Percentiles rank a stretch among this genome's conserved stretches.
These are phyloP conservation scores for Aspergillus sp. DNA, from an alignment of 2,329 filamentous ascomycete species.

Conservation along the genomic window DNA sequence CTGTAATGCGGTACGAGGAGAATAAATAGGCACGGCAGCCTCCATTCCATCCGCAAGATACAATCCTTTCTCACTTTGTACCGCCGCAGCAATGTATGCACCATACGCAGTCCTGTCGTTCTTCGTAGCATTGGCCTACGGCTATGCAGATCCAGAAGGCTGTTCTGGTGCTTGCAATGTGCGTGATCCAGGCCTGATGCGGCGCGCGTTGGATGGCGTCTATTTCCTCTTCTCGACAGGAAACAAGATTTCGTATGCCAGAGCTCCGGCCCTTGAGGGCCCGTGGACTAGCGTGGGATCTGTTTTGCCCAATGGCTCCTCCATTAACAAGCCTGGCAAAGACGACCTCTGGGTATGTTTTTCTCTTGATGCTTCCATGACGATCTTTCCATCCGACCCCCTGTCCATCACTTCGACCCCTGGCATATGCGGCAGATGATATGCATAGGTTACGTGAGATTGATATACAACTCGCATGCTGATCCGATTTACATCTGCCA, in stretches of 20 bases:
- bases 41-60: neutral
- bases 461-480: neutral
- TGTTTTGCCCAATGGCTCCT: constrained; percentile 39
- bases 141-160: constrained; percentile 23
- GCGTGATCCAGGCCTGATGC: constrained; percentile 45
- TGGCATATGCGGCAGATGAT: too few species aligned
- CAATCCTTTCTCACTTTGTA: neutral
- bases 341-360: constrained; percentile 43
- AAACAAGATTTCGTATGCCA: constrained; percentile 41
- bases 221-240: constrained; percentile 49
- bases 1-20: too few species aligned
- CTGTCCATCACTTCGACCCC: neutral
- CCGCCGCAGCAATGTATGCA: neutral
- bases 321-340: constrained; percentile 36
- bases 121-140: constrained; percentile 17
- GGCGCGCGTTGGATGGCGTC: constrained; percentile 41
- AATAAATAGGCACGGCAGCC: too few species aligned
- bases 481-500: constrained; percentile 16
- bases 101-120: constrained; percentile 7
- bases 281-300: constrained; percentile 44
- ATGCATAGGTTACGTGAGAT: too few species aligned
- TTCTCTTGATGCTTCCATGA: neutral
- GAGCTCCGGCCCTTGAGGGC: constrained; percentile 32
- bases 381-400: neutral
- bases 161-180: constrained; percentile 28